These are phyloP conservation scores for Psilocybe azurescens DNA, from an alignment of 768 basidiomycete species.

Conservation along the genomic window DNA sequence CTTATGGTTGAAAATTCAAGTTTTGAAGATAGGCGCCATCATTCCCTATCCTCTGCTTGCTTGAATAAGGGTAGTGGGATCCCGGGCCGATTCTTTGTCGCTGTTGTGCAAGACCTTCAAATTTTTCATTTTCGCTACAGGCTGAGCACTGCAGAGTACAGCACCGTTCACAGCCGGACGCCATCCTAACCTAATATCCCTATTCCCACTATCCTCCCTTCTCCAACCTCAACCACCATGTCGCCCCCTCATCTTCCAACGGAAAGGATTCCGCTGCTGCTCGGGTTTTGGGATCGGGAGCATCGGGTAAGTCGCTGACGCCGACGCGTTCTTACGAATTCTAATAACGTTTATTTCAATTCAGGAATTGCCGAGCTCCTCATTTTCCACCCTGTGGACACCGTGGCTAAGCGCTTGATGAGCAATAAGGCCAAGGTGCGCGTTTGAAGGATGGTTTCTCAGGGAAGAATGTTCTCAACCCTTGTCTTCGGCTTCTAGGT, in stretches of 20 bases:
- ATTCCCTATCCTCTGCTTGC: too few species aligned
- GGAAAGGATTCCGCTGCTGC: slow-evolving; percentile 90
- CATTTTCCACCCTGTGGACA: slow-evolving; percentile 96
- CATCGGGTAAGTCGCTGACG: slow-evolving; percentile 70
- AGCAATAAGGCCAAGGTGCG: slow-evolving; percentile 89
- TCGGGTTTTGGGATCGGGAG: slow-evolving; percentile 88
- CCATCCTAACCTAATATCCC: slow-evolving; percentile 4
- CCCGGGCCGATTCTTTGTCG: background rate
- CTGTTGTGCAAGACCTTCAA: slow-evolving; percentile 1
- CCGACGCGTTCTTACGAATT: background rate
- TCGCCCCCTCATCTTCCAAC: slow-evolving; percentile 52
- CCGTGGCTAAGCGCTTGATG: slow-evolving; percentile 98
- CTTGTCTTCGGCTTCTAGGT: slow-evolving; percentile 48
- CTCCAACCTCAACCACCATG: slow-evolving; percentile 21
- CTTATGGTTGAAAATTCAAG: too few species aligned
- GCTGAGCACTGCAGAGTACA: background rate
- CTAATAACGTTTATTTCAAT: background rate
- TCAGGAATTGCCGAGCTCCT: slow-evolving; percentile 93
- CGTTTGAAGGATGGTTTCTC: background rate
- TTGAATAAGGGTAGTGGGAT: too few species aligned
- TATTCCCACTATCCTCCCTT: background rate
- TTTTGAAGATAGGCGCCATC: too few species aligned
- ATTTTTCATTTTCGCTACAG: slow-evolving; percentile 5
- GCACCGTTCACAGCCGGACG: slow-evolving; percentile 2
- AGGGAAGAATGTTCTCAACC: background rate